phyloP scores from a whole-genome alignment of 2,329 filamentous ascomycete genomes.

The Penicillium sp. region DNA sequence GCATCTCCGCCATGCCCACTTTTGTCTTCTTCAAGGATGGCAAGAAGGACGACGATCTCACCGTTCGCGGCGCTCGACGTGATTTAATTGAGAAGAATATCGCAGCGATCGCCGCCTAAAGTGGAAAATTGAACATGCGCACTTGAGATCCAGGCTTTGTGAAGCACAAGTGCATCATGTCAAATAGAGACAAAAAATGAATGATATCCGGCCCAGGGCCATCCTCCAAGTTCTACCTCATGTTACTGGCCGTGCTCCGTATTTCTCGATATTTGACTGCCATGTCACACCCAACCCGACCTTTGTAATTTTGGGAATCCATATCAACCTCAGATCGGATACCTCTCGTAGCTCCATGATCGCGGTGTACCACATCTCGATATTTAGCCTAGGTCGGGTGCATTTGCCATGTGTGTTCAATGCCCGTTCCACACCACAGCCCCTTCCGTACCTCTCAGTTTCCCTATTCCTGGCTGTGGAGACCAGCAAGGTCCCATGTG shows the following conservation, averaged over 20 bases:
- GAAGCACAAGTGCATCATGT: neutral
- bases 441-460: neutral
- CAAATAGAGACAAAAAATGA: neutral
- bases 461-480: too few species aligned
- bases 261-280: neutral
- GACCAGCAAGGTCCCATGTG: too few species aligned
- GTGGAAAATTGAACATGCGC: neutral
- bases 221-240: neutral
- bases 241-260: neutral
- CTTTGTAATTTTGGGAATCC: too few species aligned
- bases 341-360: too few species aligned
- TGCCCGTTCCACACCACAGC: too few species aligned
- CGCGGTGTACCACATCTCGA: too few species aligned
- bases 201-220: conserved; percentile 5
- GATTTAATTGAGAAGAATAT: conserved; percentile 50
- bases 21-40: conserved; percentile 81
- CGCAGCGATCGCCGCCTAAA: conserved; percentile 19
- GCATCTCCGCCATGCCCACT: conserved; percentile 86
- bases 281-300: too few species aligned
- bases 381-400: neutral
- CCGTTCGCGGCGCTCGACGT: conserved; percentile 79
- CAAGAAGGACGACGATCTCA: conserved; percentile 53
- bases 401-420: too few species aligned
- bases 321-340: too few species aligned
- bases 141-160: neutral